Base-by-base conservation (phyloP, 2,329 filamentous ascomycete genomes). In the Rutstroemia sp. region DNA sequence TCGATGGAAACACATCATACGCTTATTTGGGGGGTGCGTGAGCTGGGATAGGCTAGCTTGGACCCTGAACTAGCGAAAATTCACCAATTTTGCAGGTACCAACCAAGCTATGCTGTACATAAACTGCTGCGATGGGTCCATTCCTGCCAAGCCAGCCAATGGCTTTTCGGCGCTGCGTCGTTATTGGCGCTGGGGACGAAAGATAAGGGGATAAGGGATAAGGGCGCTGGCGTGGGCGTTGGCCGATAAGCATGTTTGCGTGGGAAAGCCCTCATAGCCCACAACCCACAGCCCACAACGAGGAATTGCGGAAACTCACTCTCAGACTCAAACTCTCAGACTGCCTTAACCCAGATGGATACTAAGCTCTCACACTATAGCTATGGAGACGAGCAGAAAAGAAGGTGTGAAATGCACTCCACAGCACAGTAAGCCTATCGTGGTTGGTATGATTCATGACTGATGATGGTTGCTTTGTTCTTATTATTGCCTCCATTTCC, bases 1-100 rank as follows among this genome's bases (percentile, higher is more conserved):
- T 54, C 51, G 51, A 54, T 54, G 27, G 21, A 54, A 54, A 54
- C 21, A 48, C 7, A 49, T 54, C 21, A 54, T 54, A 54, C 44
- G 52, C 21, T 40, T 48, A n/a, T 39, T 23, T 42, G 17, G 6
- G 30, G 48, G 36, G 34, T 21, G 38, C 30, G 14, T 25, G 23
- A 19, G 19, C 36, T 30, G 38, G 48, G 44, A 48, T 40, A 17
- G 25, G 34, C 5, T n/a, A 45, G 7, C 23, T 23, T 23, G 23
- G 23, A 23, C 23, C 23, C 23, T 23, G 23, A 23, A 23, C 23
- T 5, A 23, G 23, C 23, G 23, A 3, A 23, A 23, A 4, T 23
- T 23, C 23, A 23, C 39, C 34, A 19, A 23, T 30, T 23, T 52
- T 52, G 12, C 25, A 25, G 14, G 39, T 17, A n/a, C n/a, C n/a